A percentile compares a stretch with the other conserved stretches of the same genome.
Evolutionary conservation across 2,329 filamentous ascomycete species (phyloP).

Genomic region (Lachnellula occidentalis): DNA sequence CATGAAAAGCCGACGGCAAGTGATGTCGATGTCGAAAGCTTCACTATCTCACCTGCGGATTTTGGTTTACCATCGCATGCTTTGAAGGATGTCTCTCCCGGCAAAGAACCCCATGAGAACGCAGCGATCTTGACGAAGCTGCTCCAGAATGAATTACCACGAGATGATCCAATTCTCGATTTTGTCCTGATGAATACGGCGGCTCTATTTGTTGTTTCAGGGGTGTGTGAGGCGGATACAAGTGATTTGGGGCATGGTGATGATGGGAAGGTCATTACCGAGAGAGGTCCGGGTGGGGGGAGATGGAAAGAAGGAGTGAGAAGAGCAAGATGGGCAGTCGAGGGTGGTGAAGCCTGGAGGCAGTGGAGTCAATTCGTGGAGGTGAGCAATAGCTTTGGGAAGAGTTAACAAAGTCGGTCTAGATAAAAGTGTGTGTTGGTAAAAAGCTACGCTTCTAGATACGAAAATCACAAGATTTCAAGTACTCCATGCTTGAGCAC

Average conservation of each 20-base stretch:
- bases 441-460: background rate
- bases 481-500: too few species aligned
- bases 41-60: constrained; percentile 74
- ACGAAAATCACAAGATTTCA: too few species aligned
- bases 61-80: constrained; percentile 77
- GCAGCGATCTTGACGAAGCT: constrained; percentile 77
- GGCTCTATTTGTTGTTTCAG: constrained; percentile 77
- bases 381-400: constrained; percentile 43
- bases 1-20: constrained; percentile 34
- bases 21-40: constrained; percentile 61
- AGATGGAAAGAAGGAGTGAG: constrained; percentile 94
- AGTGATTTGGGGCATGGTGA: constrained; percentile 77
- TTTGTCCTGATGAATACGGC: constrained; percentile 95
- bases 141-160: constrained; percentile 64
- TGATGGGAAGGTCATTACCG: constrained; percentile 72
- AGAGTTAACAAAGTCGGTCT: background rate
- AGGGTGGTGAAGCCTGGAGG: constrained; percentile 78
- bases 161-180: constrained; percentile 78
- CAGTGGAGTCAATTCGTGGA: constrained; percentile 82
- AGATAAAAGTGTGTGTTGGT: background rate
- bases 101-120: constrained; percentile 82
- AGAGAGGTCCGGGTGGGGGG: constrained; percentile 77
- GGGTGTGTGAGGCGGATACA: constrained; percentile 76
- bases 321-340: constrained; percentile 79
- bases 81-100: constrained; percentile 72